Base-by-base conservation (phyloP, 768 basidiomycete species). In the button mushroom (Agaricus bisporus) region DNA sequence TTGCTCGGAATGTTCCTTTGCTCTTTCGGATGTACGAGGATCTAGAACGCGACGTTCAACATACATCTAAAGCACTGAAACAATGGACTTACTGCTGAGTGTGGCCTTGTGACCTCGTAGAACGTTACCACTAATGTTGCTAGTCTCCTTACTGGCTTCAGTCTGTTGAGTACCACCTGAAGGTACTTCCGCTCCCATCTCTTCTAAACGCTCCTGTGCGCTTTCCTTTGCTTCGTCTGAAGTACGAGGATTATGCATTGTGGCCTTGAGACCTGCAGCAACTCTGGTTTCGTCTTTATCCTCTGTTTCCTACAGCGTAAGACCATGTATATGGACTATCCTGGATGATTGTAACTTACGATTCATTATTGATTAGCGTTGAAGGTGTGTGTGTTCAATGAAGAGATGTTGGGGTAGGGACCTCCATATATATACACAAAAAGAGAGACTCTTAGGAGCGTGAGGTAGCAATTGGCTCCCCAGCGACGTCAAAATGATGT, bases 241-340 rank as follows among this genome's bases (percentile, higher is more conserved):
- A 41, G 82, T 78, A 48, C 77, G 71, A 10, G 80, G 81, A 63
- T 86, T 85, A 59, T 75, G 65, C 1, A 82, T 69, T 8, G 82
- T 69, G 9, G 83, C 81, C 61, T 82, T 83, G 56, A 80, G 68
- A 38, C 83, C 82, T 5, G 75, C 79, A 36, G 73, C 60, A 32
- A 66, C 63, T 41, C 59, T 52, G 17, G 51, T 55, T 17, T 56
- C 51, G 39, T 61, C 51, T 44, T 62, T 62, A 6, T 46, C 26
- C 20, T 55, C 57, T 51, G 29, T 32, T 32, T 32, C 32, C 32
- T 32, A 11, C 11, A 11, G 32, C 18, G 14, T 20, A 44, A 44
- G 42, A n/a, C 18, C 20, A 9, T 6, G 20, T 18, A 6, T 5
- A 22, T 4, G n/a, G 42, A 44, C 3, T 11, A 11, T 22, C 25